Base-by-base conservation (phyloP, 2,329 filamentous ascomycete species). In the Fusarium chaquense region DNA sequence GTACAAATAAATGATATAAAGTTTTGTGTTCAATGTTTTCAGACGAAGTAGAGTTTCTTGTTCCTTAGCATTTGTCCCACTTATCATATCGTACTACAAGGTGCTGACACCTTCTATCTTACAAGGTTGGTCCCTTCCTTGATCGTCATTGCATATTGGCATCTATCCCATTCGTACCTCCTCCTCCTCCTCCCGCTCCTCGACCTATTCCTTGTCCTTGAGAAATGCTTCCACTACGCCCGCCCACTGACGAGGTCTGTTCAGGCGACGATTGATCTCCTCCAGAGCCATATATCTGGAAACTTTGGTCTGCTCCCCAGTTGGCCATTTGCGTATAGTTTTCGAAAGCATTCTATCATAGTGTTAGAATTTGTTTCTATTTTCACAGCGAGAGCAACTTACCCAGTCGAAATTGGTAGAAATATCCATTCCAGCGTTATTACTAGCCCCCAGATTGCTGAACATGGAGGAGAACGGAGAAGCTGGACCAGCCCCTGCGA, bases 381-480 rank as follows among this genome's bases (percentile, higher is more conserved):
- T 24, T 28, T 36, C 20, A 13, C 16, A 26, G 11, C 13, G 16
- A 38, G 30, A 3, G 13, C 46, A 47, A 74, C 85, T 76, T 81
- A 88, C 87, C 87, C 87, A 89, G 77, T 89, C 86, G 74, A 89
- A 86, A 50, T 84, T 87, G 44, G 80, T 77, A 35, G 81, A 79
- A 51, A 88, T 78, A 38, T 86, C 84, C 74, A 84, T 67, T 11
- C 73, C 74, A 32, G 69, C 57, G 13, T 69, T 75, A 15, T 73
- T 52, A 5, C 63, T 69, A 52, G 68, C 76, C 20, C 79, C 79
- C 57, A 85, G 73, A 50, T 80, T 84, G 20, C 81, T 82, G 65
- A 87, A 85, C 83, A 88, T 85, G 49, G 83, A 84, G 56, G 83
- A 83, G 63, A 87, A 82, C 5, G 86, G 85, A 45, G 85, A 87